These are phyloP conservation scores for Pterula multifida DNA, from an alignment of 1,284 basidiomycete genomes.

Conservation along the genomic window DNA sequence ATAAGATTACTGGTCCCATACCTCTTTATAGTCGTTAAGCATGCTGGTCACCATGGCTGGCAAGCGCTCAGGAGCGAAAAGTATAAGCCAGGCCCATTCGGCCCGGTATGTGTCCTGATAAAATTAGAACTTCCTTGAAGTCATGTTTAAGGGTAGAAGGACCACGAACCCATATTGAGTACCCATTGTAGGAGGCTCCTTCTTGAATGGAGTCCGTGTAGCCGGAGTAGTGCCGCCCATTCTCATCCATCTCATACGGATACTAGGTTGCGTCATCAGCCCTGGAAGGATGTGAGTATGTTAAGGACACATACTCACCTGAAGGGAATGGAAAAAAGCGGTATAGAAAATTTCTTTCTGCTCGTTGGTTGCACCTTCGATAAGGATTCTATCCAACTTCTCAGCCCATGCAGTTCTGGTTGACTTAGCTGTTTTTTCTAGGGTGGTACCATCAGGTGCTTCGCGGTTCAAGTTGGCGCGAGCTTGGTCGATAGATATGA, in stretches of 20 bases:
- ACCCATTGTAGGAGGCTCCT: slow-evolving; percentile 66
- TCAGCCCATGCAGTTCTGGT: slow-evolving; percentile 62
- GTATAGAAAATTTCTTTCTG: slow-evolving; percentile 55
- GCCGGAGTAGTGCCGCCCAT: slow-evolving; percentile 64
- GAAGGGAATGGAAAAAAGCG: slow-evolving; percentile 54
- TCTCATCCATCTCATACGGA: slow-evolving; percentile 69
- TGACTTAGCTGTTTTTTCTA: slow-evolving; percentile 49
- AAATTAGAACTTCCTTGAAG: no score
- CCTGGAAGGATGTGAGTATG: slow-evolving; percentile 12
- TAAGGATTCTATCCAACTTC: slow-evolving; percentile 51
- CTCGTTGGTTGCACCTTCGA: slow-evolving; percentile 43
- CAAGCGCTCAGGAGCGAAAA: slow-evolving; percentile 66
- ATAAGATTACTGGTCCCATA: slow-evolving; percentile 13
- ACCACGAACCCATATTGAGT: slow-evolving; percentile 64
- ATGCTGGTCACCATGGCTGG: slow-evolving; percentile 70
- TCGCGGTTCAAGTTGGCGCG: slow-evolving; percentile 48
- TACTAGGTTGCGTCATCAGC: no score
- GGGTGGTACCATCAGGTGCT: slow-evolving; percentile 43
- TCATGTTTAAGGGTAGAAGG: background rate
- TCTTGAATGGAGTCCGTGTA: slow-evolving; percentile 56
- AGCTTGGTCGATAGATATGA: slow-evolving; percentile 71
- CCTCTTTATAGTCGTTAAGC: slow-evolving; percentile 67
- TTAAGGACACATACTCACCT: slow-evolving; percentile 26
- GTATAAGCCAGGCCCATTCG: slow-evolving; percentile 67
- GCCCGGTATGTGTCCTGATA: slow-evolving; percentile 79